Evolutionary conservation across 176 grass and related monocot genomes (phyloP), one percentile per base, ranked within the genome.

Genomic region (Paspalum notatum): DNA sequence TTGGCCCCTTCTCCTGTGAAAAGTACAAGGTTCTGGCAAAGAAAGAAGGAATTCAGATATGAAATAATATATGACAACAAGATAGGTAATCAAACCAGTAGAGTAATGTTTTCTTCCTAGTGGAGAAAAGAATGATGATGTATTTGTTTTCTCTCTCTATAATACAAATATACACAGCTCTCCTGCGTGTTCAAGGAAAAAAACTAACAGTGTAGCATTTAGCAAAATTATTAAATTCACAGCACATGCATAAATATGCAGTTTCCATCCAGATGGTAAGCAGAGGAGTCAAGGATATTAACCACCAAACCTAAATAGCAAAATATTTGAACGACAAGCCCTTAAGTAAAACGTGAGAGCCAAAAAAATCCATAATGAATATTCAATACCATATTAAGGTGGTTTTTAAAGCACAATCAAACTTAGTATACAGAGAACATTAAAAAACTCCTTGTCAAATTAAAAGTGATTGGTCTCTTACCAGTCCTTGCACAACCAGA

Each of bases 401-500:
- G 18, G 32, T 15, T 49, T 67, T 18, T 68, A 60, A 64, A 57
- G 66, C n/a, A 47, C 1, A 55, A 77, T 37, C 71, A 82, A 71
- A 89, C 76, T 57, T 71, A 50, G 11, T 45, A 38, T 56, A 26
- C 37, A 37, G 25, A 49, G 44, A 77, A 26, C 7, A 57, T 80
- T 51, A 47, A 55, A 17, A 84, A 62, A 55, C 38, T 66, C 46
- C n/a, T 40, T 47, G 20, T 55, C 40, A 76, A 60, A 84, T 59
- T 59, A 84, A 26, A n/a, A 80, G 22, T 49, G 22, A 1, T 54
- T 82, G 45, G 47, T 79, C 50, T 59, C 77, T 67, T 95, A 99
- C 96, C 96, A 12, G 82, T 91, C 86, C 96, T 95, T 88, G 96
- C 96, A 88, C 92, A 99, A 55, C 96, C 96, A 85, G 96, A 95